These are phyloP conservation scores for Pisolithus orientalis DNA, from an alignment of 768 basidiomycete genomes.

Conservation along the genomic window DNA sequence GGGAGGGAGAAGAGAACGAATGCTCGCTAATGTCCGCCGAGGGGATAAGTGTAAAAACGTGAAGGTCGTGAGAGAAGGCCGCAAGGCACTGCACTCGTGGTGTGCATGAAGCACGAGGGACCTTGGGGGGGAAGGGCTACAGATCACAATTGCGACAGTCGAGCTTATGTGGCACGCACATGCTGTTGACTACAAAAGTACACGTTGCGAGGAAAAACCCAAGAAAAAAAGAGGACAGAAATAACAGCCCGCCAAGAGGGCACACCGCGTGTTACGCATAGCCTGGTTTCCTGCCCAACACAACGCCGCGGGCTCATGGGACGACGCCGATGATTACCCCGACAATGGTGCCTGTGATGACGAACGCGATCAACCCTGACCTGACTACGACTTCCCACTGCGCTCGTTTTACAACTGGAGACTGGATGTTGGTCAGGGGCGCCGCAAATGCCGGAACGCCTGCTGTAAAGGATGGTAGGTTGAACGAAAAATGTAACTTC, in stretches of 20 bases:
- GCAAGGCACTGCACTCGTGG: too few relatives aligned
- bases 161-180: too few relatives aligned
- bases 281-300: not conserved
- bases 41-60: too few relatives aligned
- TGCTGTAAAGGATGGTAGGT: slow-evolving; percentile 26
- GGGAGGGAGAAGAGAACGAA: too few relatives aligned
- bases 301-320: not conserved
- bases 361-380: slow-evolving; percentile 42
- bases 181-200: not conserved
- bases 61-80: too few relatives aligned
- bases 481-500: slow-evolving; percentile 5
- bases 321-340: slow-evolving; percentile 29
- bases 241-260: not conserved
- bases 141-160: too few relatives aligned
- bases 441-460: slow-evolving; percentile 65
- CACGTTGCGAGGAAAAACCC: not conserved
- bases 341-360: slow-evolving; percentile 28
- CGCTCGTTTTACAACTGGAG: slow-evolving; percentile 64
- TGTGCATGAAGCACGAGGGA: too few relatives aligned
- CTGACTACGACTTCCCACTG: slow-evolving; percentile 83
- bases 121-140: too few relatives aligned
- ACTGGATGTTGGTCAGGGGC: slow-evolving; percentile 64
- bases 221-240: not conserved
- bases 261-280: not conserved
- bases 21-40: too few relatives aligned